phyloP scores from a whole-genome alignment of 78 protist genomes.

The Dictyostelium firmibasis region DNA sequence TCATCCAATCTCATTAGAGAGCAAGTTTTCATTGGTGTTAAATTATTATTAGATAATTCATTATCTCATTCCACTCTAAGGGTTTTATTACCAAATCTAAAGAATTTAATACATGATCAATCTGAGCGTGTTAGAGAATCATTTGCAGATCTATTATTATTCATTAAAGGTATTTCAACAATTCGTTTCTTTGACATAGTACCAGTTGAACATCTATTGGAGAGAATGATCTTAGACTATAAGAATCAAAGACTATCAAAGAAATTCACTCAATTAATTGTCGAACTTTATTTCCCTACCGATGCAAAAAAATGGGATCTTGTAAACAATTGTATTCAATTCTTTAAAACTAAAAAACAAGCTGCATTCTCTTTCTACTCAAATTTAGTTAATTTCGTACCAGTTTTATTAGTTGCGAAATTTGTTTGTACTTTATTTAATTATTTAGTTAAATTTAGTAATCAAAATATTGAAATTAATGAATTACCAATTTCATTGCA shows the following conservation, averaged over 20 bases:
- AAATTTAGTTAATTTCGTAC: constrained; percentile 31
- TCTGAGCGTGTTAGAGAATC: constrained; percentile 76
- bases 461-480: not conserved
- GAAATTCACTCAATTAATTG: constrained; percentile 41
- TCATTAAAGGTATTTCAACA: constrained; percentile 44
- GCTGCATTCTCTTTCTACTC: constrained; percentile 62
- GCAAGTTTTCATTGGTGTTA: constrained; percentile 67
- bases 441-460: not conserved
- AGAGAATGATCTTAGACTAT: constrained; percentile 52
- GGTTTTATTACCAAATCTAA: constrained; percentile 49
- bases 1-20: constrained; percentile 50
- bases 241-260: constrained; percentile 13
- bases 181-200: constrained; percentile 70
- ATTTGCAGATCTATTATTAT: constrained; percentile 54
- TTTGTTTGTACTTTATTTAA: constrained; percentile 8
- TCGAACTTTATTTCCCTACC: constrained; percentile 56
- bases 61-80: constrained; percentile 63
- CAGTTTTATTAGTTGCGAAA: not conserved
- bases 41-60: constrained; percentile 32
- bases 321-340: constrained; percentile 30
- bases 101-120: constrained; percentile 66
- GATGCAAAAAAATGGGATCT: not conserved
- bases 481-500: not conserved
- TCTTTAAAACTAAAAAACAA: constrained; percentile 6
- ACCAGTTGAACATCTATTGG: constrained; percentile 36